Conservation (phyloP, 2,329 filamentous ascomycete genomes). For the Exophiala spinifera region DNA sequence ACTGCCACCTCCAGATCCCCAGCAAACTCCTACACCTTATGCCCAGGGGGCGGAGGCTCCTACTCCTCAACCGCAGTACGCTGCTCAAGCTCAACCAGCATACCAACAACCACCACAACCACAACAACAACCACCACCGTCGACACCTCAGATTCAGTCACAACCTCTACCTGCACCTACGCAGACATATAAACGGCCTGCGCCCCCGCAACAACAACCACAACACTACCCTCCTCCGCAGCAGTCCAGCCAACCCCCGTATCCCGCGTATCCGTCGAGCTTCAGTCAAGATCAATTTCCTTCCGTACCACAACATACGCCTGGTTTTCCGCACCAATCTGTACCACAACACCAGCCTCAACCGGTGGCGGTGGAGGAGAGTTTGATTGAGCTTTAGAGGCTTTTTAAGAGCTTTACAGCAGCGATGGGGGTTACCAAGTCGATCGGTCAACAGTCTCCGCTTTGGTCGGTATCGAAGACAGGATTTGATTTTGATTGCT, state of each 20-base stretch:
- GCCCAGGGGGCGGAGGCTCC: slow-evolving; percentile 13
- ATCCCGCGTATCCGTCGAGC: slow-evolving; percentile 42
- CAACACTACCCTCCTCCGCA: slow-evolving; percentile 41
- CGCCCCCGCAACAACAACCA: slow-evolving; percentile 50
- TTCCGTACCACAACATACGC: slow-evolving; percentile 57
- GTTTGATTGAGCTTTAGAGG: slow-evolving; percentile 72
- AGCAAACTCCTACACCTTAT: slow-evolving; percentile 18
- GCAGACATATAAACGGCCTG: slow-evolving; percentile 16
- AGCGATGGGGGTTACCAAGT: too few species aligned
- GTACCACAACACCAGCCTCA: slow-evolving; percentile 46
- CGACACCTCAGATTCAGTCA: slow-evolving; percentile 6
- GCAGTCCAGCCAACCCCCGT: slow-evolving; percentile 32
- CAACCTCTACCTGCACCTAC: slow-evolving; percentile 8
- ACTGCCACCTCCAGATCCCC: slow-evolving; percentile 22
- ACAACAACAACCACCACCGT: background rate
- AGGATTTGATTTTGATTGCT: too few species aligned
- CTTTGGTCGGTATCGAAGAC: too few species aligned
- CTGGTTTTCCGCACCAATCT: slow-evolving; percentile 11
- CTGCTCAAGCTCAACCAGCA: background rate
- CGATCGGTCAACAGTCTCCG: too few species aligned
- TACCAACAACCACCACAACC: background rate
- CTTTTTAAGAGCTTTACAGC: too few species aligned
- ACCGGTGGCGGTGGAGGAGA: slow-evolving; percentile 64
- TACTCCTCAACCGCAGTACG: slow-evolving; percentile 6
- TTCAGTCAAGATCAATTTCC: slow-evolving; percentile 65